These are phyloP conservation scores for Radiomyces spectabilis DNA, from an alignment of 192 early-diverging fungal genomes.

Conservation along the genomic window DNA sequence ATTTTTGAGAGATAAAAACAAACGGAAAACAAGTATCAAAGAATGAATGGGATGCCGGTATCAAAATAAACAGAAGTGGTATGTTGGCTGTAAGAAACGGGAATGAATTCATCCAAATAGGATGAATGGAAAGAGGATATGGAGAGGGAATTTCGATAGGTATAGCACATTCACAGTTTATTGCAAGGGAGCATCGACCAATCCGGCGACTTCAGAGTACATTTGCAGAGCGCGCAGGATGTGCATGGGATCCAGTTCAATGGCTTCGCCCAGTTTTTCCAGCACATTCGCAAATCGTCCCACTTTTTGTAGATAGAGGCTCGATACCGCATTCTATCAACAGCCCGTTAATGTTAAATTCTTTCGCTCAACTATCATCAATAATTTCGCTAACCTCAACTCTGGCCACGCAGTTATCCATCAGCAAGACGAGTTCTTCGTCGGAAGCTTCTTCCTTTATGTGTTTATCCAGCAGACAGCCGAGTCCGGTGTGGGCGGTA, in stretches of 20 bases:
- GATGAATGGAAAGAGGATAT: too few species aligned
- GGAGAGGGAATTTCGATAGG: too few species aligned
- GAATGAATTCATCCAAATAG: too few species aligned
- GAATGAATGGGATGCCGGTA: too few species aligned
- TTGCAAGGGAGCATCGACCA: too few species aligned
- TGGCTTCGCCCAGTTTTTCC: constrained; percentile 48
- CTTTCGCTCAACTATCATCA: background rate
- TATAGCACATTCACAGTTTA: too few species aligned
- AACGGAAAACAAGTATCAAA: too few species aligned
- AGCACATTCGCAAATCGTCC: constrained; percentile 49
- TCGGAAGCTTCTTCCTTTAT: constrained; percentile 41
- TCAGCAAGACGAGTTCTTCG: constrained; percentile 39
- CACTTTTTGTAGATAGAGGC: constrained; percentile 46
- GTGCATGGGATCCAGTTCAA: constrained; percentile 51
- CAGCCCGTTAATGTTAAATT: background rate
- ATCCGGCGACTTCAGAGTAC: constrained; percentile 40
- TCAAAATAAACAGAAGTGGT: too few species aligned
- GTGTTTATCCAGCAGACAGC: constrained; percentile 14
- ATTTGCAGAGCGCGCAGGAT: constrained; percentile 58
- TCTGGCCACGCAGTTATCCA: constrained; percentile 46
- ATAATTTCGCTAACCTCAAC: constrained; percentile 41
- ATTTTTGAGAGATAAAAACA: too few species aligned
- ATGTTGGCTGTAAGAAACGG: too few species aligned
- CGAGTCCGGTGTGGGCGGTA: background rate
- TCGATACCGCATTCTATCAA: constrained; percentile 54